Conservation (phyloP, 1,284 basidiomycete species). For the Schizopora paradoxa region DNA sequence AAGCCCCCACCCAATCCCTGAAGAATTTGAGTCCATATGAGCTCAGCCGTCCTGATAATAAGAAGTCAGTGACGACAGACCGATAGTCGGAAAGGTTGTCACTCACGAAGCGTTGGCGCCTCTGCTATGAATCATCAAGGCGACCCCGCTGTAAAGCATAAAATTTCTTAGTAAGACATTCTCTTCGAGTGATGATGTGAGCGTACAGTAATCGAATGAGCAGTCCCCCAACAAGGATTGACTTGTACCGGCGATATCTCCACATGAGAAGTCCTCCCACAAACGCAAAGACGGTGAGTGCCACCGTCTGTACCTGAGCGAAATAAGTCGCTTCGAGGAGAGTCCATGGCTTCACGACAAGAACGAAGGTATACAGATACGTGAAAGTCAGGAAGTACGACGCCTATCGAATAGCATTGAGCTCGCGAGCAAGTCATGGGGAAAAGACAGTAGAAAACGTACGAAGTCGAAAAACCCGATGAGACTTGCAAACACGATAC, state of each 20-base stretch:
- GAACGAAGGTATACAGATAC: constrained; percentile 57
- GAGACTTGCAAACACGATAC: constrained; percentile 53
- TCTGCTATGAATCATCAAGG: constrained; percentile 69
- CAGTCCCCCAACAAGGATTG: constrained; percentile 61
- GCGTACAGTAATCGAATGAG: constrained; percentile 51
- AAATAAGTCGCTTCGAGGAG: constrained; percentile 51
- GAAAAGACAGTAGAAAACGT: constrained; percentile 21
- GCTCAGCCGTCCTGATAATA: constrained; percentile 37
- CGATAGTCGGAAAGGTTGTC: neutral
- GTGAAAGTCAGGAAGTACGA: constrained; percentile 59
- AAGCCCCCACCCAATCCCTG: constrained; percentile 80
- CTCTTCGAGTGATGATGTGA: too few relatives aligned
- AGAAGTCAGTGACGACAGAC: neutral
- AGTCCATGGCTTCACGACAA: constrained; percentile 57
- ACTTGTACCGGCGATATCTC: constrained; percentile 51
- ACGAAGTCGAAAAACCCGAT: constrained; percentile 73
- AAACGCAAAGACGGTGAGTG: constrained; percentile 63
- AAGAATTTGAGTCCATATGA: constrained; percentile 69
- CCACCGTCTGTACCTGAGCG: constrained; percentile 50
- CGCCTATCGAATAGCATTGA: constrained; percentile 30
- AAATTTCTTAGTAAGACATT: too few relatives aligned
- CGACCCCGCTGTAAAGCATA: constrained; percentile 45
- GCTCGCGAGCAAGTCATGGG: neutral
- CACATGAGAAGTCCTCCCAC: constrained; percentile 53
- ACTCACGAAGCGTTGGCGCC: constrained; percentile 48